Base-by-base conservation (phyloP, 176 grass and related monocot species). In the Cenchrus fungigraminus region DNA sequence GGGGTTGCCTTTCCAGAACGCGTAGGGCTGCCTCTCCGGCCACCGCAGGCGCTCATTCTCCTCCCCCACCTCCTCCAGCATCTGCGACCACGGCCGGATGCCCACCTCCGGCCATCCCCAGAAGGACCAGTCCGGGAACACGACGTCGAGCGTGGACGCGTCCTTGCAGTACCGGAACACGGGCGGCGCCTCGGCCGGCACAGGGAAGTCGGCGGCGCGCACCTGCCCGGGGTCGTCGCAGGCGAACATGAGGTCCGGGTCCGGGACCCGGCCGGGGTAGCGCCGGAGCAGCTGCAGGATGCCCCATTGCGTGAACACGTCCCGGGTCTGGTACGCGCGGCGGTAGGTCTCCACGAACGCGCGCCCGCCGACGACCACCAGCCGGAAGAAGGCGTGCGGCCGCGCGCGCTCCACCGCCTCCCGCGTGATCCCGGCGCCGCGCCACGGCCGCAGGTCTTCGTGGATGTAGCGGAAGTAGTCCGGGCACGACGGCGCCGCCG, bases 41-140 rank as follows among this genome's bases (percentile, higher is more conserved):
- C 88, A 91, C 45, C 61, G 73, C 44, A 86, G 10, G 58, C 63
- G 86, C 66, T 71, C 61, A 43, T 86, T 91, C 43, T 84, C 92
- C 4, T 62, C 40, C 62, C 52, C 43, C 29, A 88, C 76, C 34
- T 86, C 88, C 82, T 86, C 82, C 65, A 82, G 66, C 11, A 88
- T 19, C 45, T 5, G 44, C 68, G 59, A 5, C 88, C 92, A 94
- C 40, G 88, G 73, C 47, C 84, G 81, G 85, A 91, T 88, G 50
- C 88, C 79, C 54, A 88, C 80, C 78, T 94, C 91, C 9, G 91
- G 85, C 85, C 94, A 93, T 0, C 94, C 91, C 94, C 91, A 97
- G 91, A 93, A 96, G n/a, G 91, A 93, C 94, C 94, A 96, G 78
- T 96, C 94, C 16, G 94, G 91, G 88, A 96, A 96, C 28, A 93